Base-by-base conservation (phyloP, 306 rosid species). In the Prunus mume region DNA sequence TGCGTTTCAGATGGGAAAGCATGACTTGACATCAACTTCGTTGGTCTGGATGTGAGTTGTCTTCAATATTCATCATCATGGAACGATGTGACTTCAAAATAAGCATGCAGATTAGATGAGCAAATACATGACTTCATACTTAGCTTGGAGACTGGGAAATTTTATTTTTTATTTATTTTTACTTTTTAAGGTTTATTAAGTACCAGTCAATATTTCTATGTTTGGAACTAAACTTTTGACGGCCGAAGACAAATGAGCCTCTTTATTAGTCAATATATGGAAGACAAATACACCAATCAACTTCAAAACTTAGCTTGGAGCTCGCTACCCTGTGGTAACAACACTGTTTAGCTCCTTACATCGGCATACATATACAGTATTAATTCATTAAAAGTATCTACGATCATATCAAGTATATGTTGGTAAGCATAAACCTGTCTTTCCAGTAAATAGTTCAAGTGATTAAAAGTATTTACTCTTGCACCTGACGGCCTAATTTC, bases 41-140 rank as follows among this genome's bases (percentile, higher is more conserved):
- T 54, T 38, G 73, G 79, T 52, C 72, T 28, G 73, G 74, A 54
- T 5, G 57, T 79, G 82, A 79, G 83, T 74, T 79, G 83, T 73
- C 73, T 67, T 66, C 79, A 70, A 30, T 3, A 7, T 30, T 57
- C 41, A 45, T 47, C 51, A 19, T n/a, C n/a, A 63, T n/a, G 62
- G 22, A 19, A 64, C 20, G 72, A 71, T 50, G 69, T 41, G 82
- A 65, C 73, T 66, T 76, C 79, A 74, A 46, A 74, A 61, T 28
- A 61, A 28, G 78, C 60, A 62, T n/a, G 69, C 69, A 46, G 32
- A 12, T 9, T 4, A 4, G 32, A 19, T 46, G 13, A 46, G 19
- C 19, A 73, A 73, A 45, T 24, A 9, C 46, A 72, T 74, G 55
- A 45, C 27, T 45, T 56, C 63, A 63, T 9, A 12, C 41, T 71